phyloP scores from a whole-genome alignment of 2,329 filamentous ascomycete species.

The Cladosporium austrohemisphaericum region DNA sequence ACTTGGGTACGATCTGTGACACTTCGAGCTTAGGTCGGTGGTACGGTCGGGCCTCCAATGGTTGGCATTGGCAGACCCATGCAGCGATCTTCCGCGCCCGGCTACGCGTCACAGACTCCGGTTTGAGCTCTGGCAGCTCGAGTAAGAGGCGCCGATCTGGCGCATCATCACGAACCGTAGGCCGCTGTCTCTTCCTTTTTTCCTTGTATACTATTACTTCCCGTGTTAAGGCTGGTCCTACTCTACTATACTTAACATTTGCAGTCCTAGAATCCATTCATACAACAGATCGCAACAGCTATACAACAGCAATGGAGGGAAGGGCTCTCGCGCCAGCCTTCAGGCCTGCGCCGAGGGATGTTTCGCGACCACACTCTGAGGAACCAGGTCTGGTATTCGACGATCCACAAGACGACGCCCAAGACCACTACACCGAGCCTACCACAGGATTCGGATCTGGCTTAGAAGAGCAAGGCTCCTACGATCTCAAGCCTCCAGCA shows the following conservation, averaged over 20 bases:
- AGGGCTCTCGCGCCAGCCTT: slow-evolving; percentile 4
- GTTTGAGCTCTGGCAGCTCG: neutral
- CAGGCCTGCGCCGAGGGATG: slow-evolving; percentile 5
- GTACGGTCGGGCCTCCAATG: no score
- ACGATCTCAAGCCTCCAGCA: slow-evolving; percentile 41
- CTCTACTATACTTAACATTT: no score
- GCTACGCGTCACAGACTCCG: slow-evolving; percentile 9
- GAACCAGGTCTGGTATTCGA: slow-evolving; percentile 1
- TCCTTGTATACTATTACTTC: no score
- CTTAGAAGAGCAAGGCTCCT: slow-evolving; percentile 20
- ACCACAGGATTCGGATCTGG: slow-evolving; percentile 9
- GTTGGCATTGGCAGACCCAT: neutral
- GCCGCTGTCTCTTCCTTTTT: slow-evolving; percentile 3
- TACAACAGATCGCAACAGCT: no score
- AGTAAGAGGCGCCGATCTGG: slow-evolving; percentile 8
- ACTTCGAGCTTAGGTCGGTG: no score
- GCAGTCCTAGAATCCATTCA: no score
- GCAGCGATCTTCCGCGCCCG: neutral
- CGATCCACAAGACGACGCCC: neutral
- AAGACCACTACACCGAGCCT: slow-evolving; percentile 5
- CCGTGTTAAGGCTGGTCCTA: no score
- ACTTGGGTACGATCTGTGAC: no score
- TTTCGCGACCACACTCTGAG: slow-evolving; percentile 1
- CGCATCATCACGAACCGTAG: neutral
- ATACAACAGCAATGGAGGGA: slow-evolving; percentile 3